Base-by-base conservation (phyloP, 768 basidiomycete species). In the Galerina marginata region DNA sequence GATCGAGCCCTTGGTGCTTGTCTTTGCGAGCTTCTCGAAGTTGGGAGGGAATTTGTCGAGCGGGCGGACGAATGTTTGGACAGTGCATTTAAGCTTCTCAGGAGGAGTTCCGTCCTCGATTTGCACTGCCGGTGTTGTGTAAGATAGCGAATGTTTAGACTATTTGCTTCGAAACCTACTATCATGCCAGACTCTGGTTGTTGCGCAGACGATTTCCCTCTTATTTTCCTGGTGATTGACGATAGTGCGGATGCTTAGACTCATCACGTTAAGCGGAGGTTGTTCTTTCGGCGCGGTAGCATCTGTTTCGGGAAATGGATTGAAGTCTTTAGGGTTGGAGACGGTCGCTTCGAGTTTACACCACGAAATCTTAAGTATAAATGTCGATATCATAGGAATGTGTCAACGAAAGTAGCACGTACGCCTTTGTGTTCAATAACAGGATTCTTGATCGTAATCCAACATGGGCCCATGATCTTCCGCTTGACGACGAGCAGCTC, bases 401-500 rank as follows among this genome's bases (percentile, higher is more conserved):
- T 25, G 20, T 42, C 20, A 36, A 16, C 23, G 44, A 0, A 25
- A 25, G 50, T 25, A 6, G 36, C 2, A 74, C 90, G 54, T 72
- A 97, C 95, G 2, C 91, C 92, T 74, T 92, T 90, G 66, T 88
- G 76, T 50, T 91, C 92, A 15, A 96, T 77, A 23, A 81, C 75
- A 1, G 91, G 89, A 47, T 89, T 83, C 75, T 90, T 90, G 62
- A 99, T 84, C 57, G 89, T 83, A 46, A 99, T 79, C 97, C 97
- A 99, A 71, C 97, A 99, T 0, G 97, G 96, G 0, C 97, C 97
- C 95, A 98, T 98, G 58, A 99, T 97, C 77, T 96, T 97, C 36
- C 95, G 87, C 74, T 99, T 99, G 47, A 99, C 67, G 2, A 95
- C 96, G 16, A 99, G 84, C 9, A 94, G 78, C 72, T 99, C 97